Evolutionary conservation across 1,284 basidiomycete genomes (phyloP).

Genomic region (Coniophora puteana): DNA sequence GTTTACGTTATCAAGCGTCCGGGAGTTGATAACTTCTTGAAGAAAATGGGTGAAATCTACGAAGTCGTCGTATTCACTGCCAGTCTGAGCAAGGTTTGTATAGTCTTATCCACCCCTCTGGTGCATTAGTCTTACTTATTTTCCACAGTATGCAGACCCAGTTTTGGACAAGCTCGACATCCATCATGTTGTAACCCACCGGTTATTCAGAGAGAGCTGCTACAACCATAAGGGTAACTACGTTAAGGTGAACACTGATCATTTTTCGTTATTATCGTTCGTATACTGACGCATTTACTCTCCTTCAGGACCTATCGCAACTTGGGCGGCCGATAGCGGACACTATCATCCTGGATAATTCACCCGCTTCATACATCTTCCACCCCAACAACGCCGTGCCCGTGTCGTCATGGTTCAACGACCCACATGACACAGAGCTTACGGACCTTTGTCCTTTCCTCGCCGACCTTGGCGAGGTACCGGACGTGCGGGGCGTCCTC

Average conservation of each 20-base stretch:
- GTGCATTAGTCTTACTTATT: slow-evolving; percentile 8
- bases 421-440: slow-evolving; percentile 95
- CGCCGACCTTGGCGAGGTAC: slow-evolving; percentile 79
- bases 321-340: slow-evolving; percentile 90
- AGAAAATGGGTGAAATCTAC: slow-evolving; percentile 97
- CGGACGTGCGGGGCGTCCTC: slow-evolving; percentile 91
- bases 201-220: slow-evolving; percentile 97
- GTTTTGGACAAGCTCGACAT: slow-evolving; percentile 96
- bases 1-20: slow-evolving; percentile 99
- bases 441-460: slow-evolving; percentile 95
- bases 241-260: slow-evolving; percentile 72
- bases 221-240: slow-evolving; percentile 99
- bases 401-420: slow-evolving; percentile 99
- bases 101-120: neutral
- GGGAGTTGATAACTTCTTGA: slow-evolving; percentile 95
- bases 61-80: slow-evolving; percentile 99
- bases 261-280: slow-evolving; percentile 4
- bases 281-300: slow-evolving; percentile 9
- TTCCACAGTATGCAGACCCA: slow-evolving; percentile 88
- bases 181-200: slow-evolving; percentile 90
- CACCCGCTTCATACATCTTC: slow-evolving; percentile 98
- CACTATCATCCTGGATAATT: slow-evolving; percentile 98
- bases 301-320: slow-evolving; percentile 86
- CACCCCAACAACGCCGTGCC: slow-evolving; percentile 99
- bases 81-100: slow-evolving; percentile 84